A percentile compares a stretch with the other conserved stretches of the same genome.
phyloP scores from a whole-genome alignment of 2,329 filamentous ascomycete genomes.

The Ceratocystis destructans region DNA sequence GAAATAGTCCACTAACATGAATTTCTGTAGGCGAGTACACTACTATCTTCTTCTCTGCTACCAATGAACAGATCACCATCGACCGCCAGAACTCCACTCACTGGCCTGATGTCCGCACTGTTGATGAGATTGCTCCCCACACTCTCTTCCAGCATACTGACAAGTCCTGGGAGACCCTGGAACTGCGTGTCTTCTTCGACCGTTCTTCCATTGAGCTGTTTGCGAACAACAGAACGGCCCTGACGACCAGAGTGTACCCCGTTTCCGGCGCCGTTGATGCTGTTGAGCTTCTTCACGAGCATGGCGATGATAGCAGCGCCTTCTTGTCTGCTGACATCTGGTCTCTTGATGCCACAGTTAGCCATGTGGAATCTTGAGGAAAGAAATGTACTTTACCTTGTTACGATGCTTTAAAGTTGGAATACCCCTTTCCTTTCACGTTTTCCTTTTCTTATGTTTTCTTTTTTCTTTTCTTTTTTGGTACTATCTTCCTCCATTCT shows the following conservation, averaged over 20 bases:
- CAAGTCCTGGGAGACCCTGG: constrained; percentile 20
- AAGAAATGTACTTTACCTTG: not conserved
- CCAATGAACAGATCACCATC: constrained; percentile 19
- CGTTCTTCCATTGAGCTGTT: constrained; percentile 22
- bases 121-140: constrained; percentile 17
- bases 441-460: not conserved
- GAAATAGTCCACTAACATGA: not conserved
- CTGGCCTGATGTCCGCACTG: constrained; percentile 14
- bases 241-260: constrained; percentile 22
- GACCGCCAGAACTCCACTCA: constrained; percentile 20
- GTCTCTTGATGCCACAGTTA: constrained; percentile 10
- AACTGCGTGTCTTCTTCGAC: constrained; percentile 21
- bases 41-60: constrained; percentile 19
- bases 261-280: constrained; percentile 17
- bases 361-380: constrained; percentile 3
- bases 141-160: constrained; percentile 15
- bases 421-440: not conserved
- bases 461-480: not conserved
- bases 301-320: constrained; percentile 1
- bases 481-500: not conserved
- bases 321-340: constrained; percentile 17
- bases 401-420: constrained; percentile 3
- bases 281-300: constrained; percentile 20
- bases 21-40: constrained; percentile 18
- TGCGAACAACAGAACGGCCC: constrained; percentile 21